These are phyloP conservation scores for Diplodia seriata DNA, from an alignment of 2,329 filamentous ascomycete species.

Conservation along the genomic window DNA sequence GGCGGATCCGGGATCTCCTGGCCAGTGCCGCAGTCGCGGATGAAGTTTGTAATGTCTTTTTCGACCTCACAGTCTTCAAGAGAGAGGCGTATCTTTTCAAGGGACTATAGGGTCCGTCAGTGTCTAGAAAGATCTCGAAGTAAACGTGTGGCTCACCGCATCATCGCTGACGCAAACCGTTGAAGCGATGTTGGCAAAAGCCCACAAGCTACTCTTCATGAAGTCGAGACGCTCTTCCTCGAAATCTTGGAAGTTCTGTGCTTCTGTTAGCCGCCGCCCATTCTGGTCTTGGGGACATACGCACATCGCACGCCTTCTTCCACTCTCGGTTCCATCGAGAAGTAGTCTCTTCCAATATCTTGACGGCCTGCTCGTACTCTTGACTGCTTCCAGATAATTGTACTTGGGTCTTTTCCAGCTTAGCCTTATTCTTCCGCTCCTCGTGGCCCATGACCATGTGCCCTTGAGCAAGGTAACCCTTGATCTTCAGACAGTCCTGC, in stretches of 20 bases:
- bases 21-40: conserved; percentile 85
- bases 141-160: conserved; percentile 54
- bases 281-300: conserved; percentile 35
- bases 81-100: conserved; percentile 92
- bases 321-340: conserved; percentile 96
- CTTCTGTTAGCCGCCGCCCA: conserved; percentile 33
- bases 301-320: conserved; percentile 87
- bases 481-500: conserved; percentile 97
- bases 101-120: conserved; percentile 62
- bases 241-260: conserved; percentile 93
- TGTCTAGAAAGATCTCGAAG: conserved; percentile 7
- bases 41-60: conserved; percentile 89
- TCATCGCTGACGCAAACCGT: conserved; percentile 98
- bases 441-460: conserved; percentile 99
- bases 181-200: conserved; percentile 94
- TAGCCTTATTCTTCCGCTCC: conserved; percentile 98
- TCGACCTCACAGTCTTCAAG: conserved; percentile 96
- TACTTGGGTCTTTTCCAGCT: conserved; percentile 97
- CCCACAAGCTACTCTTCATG: conserved; percentile 97
- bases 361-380: conserved; percentile 93
- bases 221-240: conserved; percentile 98
- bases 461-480: conserved; percentile 95
- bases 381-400: conserved; percentile 88
- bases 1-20: conserved; percentile 97
- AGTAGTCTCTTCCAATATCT: conserved; percentile 92